A percentile compares a stretch with the other conserved stretches of the same genome.
phyloP scores from a whole-genome alignment of 257 asterid genomes.

The Solanum chiquidenum region DNA sequence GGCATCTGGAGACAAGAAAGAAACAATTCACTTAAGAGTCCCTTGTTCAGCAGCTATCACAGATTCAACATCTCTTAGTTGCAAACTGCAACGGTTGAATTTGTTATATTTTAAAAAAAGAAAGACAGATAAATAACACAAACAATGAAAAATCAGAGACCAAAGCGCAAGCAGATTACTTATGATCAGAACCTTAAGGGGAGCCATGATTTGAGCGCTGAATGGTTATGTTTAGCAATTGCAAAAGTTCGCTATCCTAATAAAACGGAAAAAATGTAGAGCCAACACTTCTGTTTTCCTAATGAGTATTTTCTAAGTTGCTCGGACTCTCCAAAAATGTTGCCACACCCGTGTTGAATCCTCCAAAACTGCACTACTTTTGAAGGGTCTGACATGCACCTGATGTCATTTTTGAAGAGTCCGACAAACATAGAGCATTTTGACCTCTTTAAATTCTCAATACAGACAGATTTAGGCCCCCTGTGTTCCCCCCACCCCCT shows the following conservation, averaged over 20 bases:
- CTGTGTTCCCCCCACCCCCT: not conserved
- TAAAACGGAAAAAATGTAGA: not conserved
- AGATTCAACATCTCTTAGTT: not conserved
- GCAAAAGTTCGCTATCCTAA: not conserved
- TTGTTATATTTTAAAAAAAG: not conserved
- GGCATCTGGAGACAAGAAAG: not conserved
- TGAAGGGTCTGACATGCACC: not conserved
- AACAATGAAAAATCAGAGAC: not conserved
- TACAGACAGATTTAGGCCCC: not conserved
- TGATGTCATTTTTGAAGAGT: not conserved
- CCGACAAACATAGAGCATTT: not conserved
- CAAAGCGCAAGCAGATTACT: not conserved
- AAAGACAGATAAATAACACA: not conserved
- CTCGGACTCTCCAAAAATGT: not conserved
- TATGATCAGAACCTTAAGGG: not conserved
- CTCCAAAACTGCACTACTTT: not conserved
- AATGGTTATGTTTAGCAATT: not conserved
- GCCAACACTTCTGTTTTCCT: not conserved
- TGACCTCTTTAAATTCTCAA: not conserved
- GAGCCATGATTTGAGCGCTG: not conserved
- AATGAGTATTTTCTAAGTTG: not conserved
- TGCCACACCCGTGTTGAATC: not conserved
- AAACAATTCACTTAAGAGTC: not conserved
- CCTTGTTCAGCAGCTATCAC: not conserved
- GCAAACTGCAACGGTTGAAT: not conserved